Conservation (phyloP, 2,329 filamentous ascomycete genomes). For the Bipolaris bicolor region DNA sequence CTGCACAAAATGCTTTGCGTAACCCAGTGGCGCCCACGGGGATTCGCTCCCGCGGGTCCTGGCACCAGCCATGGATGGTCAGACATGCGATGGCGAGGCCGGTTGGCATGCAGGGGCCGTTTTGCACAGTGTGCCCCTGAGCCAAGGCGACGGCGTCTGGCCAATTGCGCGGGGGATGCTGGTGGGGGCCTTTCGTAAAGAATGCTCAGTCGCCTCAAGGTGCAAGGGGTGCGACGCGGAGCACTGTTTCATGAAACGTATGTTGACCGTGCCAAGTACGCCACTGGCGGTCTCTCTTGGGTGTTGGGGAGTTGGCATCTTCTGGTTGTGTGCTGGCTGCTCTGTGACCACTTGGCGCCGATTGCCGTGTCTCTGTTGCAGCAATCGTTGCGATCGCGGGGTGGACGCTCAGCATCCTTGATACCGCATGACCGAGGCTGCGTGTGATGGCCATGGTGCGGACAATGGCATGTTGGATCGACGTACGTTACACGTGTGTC, state of each 20-base stretch:
- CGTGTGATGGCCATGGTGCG: constrained; percentile 5
- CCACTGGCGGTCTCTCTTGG: constrained; percentile 6
- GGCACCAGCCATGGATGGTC: constrained; percentile 9
- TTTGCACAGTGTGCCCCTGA: constrained; percentile 33
- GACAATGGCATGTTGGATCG: constrained; percentile 11
- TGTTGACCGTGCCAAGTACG: constrained; percentile 22
- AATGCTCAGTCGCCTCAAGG: constrained; percentile 17
- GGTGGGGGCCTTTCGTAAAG: constrained; percentile 23
- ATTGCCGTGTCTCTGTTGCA: neutral
- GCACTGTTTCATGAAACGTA: constrained; percentile 37
- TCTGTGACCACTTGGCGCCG: neutral
- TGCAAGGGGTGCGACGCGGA: constrained; percentile 26
- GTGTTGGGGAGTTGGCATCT: constrained; percentile 10
- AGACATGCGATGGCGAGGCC: constrained; percentile 18
- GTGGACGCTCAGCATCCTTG: neutral
- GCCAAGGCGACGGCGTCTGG: constrained; percentile 25
- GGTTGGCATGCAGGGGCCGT: constrained; percentile 28
- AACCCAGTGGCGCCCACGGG: constrained; percentile 24
- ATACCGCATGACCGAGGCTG: constrained; percentile 1
- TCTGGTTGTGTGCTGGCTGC: neutral
- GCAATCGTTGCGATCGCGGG: neutral
- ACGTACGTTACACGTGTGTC: constrained; percentile 17
- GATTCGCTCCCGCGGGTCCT: constrained; percentile 21
- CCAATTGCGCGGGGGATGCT: constrained; percentile 24
- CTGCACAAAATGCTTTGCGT: constrained; percentile 27